Evolutionary conservation across 345 rosid species (phyloP), one percentile per base, ranked within the genome.

Genomic region (Limnanthes douglasii): DNA sequence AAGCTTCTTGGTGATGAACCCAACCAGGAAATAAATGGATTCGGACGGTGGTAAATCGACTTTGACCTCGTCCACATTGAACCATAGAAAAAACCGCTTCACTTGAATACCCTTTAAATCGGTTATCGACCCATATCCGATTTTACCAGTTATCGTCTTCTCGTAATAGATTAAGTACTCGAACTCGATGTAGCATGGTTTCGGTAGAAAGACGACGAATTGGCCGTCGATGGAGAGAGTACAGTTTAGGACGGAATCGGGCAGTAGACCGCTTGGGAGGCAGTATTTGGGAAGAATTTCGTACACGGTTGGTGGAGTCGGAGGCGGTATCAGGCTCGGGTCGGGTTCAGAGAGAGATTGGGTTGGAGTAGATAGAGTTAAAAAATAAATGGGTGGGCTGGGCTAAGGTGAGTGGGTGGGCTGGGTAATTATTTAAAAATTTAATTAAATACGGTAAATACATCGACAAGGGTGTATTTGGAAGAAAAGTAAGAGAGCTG

Each of bases 91-190:
- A 66, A 84, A 41, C 17, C 62, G 56, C 46, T 65, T 73, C 34
- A 90, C 95, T 56, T 80, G 75, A 56, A 90, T 84, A 48, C 98
- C 98, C 39, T 79, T 34, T 38, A 88, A 61, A 11, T 66, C 60
- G 4, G 76, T 48, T 46, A 88, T 88, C 18, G 86, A 62, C 21
- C 97, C 95, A 39, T 74, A 76, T 10, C 72, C 39, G 44, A 88
- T 69, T 32, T 46, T 68, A 1, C 97, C 97, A 0, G 81, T 55
- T 34, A 88, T 61, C 13, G 50, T 64, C 46, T 52, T 46, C 0
- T 76, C 95, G 66, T 83, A 88, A 55, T 68, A 69, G 43, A 84
- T 80, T 63, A 74, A 70, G 71, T 79, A 88, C 8, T 79, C 97
- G 39, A 88, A 88, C 41, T 76, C 60, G 7, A 88, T 38, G 42